Evolutionary conservation across 805 yeast species (phyloP).

Genomic region (Wickerhamomyces mucosus): DNA sequence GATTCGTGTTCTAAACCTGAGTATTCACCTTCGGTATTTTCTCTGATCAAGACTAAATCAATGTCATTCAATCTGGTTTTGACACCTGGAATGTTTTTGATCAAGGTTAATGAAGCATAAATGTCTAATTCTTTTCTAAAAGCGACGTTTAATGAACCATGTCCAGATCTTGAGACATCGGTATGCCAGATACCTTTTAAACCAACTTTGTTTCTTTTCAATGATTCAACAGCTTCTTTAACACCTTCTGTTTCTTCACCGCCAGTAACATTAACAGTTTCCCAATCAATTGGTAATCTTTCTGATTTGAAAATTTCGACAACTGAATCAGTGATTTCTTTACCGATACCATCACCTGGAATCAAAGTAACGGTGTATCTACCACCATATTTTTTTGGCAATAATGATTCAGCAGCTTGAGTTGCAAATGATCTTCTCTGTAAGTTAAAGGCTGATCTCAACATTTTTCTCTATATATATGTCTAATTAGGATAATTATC

Average conservation of each 20-base stretch:
- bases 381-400: conserved; percentile 93
- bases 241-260: conserved; percentile 49
- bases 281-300: conserved; percentile 91
- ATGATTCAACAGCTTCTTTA: conserved; percentile 77
- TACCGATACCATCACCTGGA: conserved; percentile 98
- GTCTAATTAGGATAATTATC: background rate
- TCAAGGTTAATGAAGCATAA: conserved; percentile 89
- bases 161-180: conserved; percentile 68
- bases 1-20: conserved; percentile 97
- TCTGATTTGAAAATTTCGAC: conserved; percentile 80
- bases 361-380: conserved; percentile 87
- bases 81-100: conserved; percentile 91
- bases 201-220: conserved; percentile 95
- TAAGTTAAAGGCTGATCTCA: conserved; percentile 19
- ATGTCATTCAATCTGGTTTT: conserved; percentile 81
- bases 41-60: conserved; percentile 92
- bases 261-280: conserved; percentile 64
- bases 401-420: conserved; percentile 44
- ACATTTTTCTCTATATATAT: conserved; percentile 15
- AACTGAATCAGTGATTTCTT: conserved; percentile 90
- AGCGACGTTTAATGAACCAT: conserved; percentile 88
- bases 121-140: conserved; percentile 93
- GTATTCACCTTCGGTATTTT: conserved; percentile 98
- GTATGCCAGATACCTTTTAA: conserved; percentile 94
- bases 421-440: conserved; percentile 40